Evolutionary conservation across 371 early-diverging fungal species (phyloP).

Genomic region (Rhizopus stolonifer): DNA sequence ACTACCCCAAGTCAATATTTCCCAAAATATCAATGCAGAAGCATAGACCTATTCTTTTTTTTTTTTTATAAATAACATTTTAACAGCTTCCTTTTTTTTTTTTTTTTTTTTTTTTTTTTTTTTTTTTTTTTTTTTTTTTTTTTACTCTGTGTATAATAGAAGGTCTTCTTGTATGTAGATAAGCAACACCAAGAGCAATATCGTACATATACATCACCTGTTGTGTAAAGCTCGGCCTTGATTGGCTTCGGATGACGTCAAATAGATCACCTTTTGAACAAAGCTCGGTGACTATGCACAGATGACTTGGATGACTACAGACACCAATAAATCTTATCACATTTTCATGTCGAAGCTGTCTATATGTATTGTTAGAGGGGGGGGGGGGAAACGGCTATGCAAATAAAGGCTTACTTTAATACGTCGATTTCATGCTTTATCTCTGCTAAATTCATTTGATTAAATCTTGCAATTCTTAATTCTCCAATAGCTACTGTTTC

Average conservation of each 20-base stretch:
- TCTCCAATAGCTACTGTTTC: slow-evolving; percentile 76
- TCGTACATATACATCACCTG: slow-evolving; percentile 80
- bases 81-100: not conserved
- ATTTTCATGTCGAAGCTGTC: slow-evolving; percentile 77
- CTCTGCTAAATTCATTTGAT: slow-evolving; percentile 67
- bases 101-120: slow-evolving; percentile 57
- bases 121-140: slow-evolving; percentile 30
- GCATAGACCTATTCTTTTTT: slow-evolving; percentile 67
- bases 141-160: slow-evolving; percentile 49
- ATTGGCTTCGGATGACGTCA: slow-evolving; percentile 69
- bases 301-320: slow-evolving; percentile 63
- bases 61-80: too few species aligned
- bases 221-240: slow-evolving; percentile 68
- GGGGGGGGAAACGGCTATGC: not conserved
- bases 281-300: slow-evolving; percentile 75
- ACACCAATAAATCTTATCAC: slow-evolving; percentile 78
- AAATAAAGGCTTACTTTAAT: slow-evolving; percentile 52
- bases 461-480: slow-evolving; percentile 63
- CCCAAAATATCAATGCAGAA: slow-evolving; percentile 79
- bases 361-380: slow-evolving; percentile 10
- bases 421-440: slow-evolving; percentile 79
- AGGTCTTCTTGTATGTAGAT: slow-evolving; percentile 59
- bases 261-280: slow-evolving; percentile 78
- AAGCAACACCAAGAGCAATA: slow-evolving; percentile 74
- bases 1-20: slow-evolving; percentile 75